Base-by-base conservation (phyloP, 768 basidiomycete genomes). In the Agaricus sinodeliciosus region DNA sequence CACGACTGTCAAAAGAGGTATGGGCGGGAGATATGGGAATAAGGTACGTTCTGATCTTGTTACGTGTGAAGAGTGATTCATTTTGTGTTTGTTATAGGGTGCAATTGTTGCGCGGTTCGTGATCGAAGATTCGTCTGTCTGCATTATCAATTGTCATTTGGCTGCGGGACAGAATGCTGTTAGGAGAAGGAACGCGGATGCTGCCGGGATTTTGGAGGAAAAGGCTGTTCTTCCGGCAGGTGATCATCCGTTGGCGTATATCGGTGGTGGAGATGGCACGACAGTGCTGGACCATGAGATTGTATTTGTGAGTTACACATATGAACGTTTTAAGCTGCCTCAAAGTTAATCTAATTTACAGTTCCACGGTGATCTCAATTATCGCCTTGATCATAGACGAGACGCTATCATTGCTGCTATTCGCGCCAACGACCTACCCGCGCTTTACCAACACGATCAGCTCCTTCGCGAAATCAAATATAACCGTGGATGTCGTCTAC, bases 141-240 rank as follows among this genome's bases (percentile, higher is more conserved):
- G 95, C 68, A 87, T 96, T 62, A 82, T 98, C 71, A 99, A 99
- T 69, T 93, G 90, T 58, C 95, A 99, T 74, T 79, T 99, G 55
- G 95, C 94, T n/a, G 91, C 92, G 5, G 95, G 95, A 1, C 94
- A 97, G 62, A 78, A 80, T 51, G 87, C 88, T 46, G 79, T 87
- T 15, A 79, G 87, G 1, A 77, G 87, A 56, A 78, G 95, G 15
- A 96, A 96, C 60, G 82, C 85, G 2, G 95, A 99, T 67, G 73
- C 94, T 9, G 85, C 88, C 5, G 86, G 84, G 0, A 88, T 98
- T 54, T 68, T 97, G 55, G 95, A 98, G 60, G 87, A 89, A 56
- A 84, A 84, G 49, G 66, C 77, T 1, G 74, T 93, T 3, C 85
- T 94, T 49, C 74, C 77, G 0, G 69, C 73, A 9, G 65, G 74